Evolutionary conservation across 2,329 filamentous ascomycete genomes (phyloP).

Genomic region (Cladosporium velox): DNA sequence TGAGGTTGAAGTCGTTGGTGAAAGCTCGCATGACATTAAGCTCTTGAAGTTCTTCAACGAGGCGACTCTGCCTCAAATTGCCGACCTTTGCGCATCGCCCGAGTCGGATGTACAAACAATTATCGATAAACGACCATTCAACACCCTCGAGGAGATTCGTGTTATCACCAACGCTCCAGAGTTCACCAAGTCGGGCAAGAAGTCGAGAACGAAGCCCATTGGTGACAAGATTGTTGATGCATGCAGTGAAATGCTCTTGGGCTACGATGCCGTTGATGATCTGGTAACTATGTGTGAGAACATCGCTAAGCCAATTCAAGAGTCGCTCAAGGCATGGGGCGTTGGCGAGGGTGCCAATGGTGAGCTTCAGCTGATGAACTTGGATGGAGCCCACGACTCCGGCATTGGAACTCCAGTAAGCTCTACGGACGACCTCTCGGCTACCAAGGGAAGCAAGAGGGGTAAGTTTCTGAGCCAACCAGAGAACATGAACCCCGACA

Average conservation of each 20-base stretch:
- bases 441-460: conserved; percentile 44
- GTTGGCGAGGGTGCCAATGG: conserved; percentile 61
- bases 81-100: conserved; percentile 77
- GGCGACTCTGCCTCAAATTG: conserved; percentile 72
- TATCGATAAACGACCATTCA: conserved; percentile 74
- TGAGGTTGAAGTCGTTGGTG: conserved; percentile 19
- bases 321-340: conserved; percentile 68
- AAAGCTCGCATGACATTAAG: conserved; percentile 48
- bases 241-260: conserved; percentile 71
- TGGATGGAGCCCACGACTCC: conserved; percentile 61
- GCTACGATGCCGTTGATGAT: conserved; percentile 80
- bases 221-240: conserved; percentile 69
- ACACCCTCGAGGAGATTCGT: conserved; percentile 64
- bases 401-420: conserved; percentile 65
- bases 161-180: conserved; percentile 55
- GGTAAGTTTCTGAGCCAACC: conserved; percentile 65
- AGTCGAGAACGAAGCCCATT: conserved; percentile 53
- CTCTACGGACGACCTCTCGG: conserved; percentile 36
- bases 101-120: conserved; percentile 69
- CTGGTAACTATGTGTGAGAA: conserved; percentile 75
- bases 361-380: conserved; percentile 61
- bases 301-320: conserved; percentile 66
- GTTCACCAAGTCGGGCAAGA: conserved; percentile 54
- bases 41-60: conserved; percentile 83
- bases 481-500: conserved; percentile 70